These are phyloP conservation scores for Lolium perenne DNA, from an alignment of 176 grass and related monocot genomes.

Conservation along the genomic window DNA sequence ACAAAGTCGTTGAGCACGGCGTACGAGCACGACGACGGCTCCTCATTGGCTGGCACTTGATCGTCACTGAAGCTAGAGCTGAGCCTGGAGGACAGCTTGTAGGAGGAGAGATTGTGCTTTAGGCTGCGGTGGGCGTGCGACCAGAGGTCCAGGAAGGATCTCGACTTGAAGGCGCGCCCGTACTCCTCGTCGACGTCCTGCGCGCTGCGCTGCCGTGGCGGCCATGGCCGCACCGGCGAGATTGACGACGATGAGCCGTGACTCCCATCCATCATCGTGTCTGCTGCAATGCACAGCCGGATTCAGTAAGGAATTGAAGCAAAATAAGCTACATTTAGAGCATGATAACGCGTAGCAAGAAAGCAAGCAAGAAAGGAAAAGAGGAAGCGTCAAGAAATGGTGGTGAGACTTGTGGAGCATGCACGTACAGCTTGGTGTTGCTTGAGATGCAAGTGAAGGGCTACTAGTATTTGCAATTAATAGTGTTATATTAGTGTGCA, in stretches of 20 bases:
- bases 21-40: conserved; percentile 54
- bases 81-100: conserved; percentile 25
- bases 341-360: conserved; percentile 1
- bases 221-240: not conserved
- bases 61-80: not conserved
- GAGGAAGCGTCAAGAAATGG: conserved; percentile 48
- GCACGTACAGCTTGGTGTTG: conserved; percentile 19
- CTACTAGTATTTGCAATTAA: not conserved
- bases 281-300: not conserved
- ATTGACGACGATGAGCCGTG: not conserved
- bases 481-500: not conserved
- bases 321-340: not conserved
- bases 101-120: conserved; percentile 32
- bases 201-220: conserved; percentile 35
- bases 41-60: not conserved
- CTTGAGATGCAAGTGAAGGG: conserved; percentile 29
- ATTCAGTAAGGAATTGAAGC: not conserved
- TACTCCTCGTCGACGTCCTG: conserved; percentile 87
- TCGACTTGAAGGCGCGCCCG: conserved; percentile 66
- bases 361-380: not conserved
- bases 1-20: conserved; percentile 47
- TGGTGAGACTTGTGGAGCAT: not conserved
- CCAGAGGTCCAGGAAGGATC: conserved; percentile 86
- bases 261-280: conserved; percentile 34
- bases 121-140: conserved; percentile 64